phyloP scores from a whole-genome alignment of 176 grass and related monocot genomes.

The Lolium perenne region DNA sequence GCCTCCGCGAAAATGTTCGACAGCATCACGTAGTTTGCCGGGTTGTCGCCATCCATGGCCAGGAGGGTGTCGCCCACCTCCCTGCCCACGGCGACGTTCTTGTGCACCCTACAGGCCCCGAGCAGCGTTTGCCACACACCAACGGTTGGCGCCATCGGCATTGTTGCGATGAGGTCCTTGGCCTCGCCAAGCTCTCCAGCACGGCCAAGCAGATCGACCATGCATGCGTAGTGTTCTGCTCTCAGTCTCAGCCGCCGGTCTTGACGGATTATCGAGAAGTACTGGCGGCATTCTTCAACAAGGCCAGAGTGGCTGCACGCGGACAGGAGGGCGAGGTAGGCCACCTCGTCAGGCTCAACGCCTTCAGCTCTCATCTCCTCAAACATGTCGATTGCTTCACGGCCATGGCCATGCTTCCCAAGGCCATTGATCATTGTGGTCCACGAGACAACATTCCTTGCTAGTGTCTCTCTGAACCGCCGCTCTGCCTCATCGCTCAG shows the following conservation, averaged over 20 bases:
- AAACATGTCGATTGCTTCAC: conserved; percentile 40
- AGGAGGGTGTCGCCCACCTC: conserved; percentile 33
- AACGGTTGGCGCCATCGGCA: conserved; percentile 46
- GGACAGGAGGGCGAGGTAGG: conserved; percentile 56
- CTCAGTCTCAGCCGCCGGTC: conserved; percentile 12
- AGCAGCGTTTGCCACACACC: conserved; percentile 58
- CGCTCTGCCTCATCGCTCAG: conserved; percentile 34
- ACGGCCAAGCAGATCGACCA: conserved; percentile 58
- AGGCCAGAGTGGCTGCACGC: conserved; percentile 64
- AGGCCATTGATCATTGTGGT: conserved; percentile 59
- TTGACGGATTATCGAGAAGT: conserved; percentile 33
- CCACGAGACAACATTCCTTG: conserved; percentile 57
- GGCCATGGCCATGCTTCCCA: conserved; percentile 57
- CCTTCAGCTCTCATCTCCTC: conserved; percentile 45
- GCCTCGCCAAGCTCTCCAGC: conserved; percentile 51
- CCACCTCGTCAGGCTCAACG: conserved; percentile 49
- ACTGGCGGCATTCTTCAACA: conserved; percentile 44
- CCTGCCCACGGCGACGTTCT: conserved; percentile 37
- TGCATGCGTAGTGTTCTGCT: conserved; percentile 53
- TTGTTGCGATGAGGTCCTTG: conserved; percentile 43
- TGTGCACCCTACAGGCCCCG: conserved; percentile 55
- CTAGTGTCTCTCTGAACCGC: conserved; percentile 45
- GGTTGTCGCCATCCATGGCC: not conserved
- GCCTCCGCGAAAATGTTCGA: not conserved
- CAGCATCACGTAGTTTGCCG: not conserved